Evolutionary conservation across 148 eudicot genomes (phyloP).

Genomic region (Rhododendron ovatum): DNA sequence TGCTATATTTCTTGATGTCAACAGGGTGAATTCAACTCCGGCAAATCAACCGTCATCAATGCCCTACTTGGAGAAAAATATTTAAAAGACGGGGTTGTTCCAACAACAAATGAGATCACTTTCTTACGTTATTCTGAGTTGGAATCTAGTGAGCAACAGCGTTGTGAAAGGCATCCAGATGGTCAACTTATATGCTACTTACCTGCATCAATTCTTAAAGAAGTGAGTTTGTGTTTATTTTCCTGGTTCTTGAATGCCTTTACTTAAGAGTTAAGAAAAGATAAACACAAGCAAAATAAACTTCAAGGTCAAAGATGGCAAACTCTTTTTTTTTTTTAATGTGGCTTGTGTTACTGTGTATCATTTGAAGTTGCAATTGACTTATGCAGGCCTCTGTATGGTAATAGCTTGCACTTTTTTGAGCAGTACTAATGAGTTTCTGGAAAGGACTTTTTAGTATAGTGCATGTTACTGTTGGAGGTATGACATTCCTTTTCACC

Average conservation of each 20-base stretch:
- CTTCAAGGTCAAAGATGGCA: background rate
- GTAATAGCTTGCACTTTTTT: background rate
- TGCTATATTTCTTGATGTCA: conserved; percentile 12
- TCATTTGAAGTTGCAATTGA: background rate
- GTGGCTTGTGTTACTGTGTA: background rate
- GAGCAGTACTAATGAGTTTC: background rate
- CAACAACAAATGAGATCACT: conserved; percentile 97
- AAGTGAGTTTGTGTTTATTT: conserved; percentile 40
- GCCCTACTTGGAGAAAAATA: conserved; percentile 85
- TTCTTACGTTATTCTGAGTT: conserved; percentile 71
- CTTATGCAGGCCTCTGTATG: background rate
- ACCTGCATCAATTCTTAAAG: conserved; percentile 77
- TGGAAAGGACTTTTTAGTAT: background rate
- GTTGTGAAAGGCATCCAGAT: conserved; percentile 82
- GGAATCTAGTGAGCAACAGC: conserved; percentile 52
- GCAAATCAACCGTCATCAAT: conserved; percentile 92
- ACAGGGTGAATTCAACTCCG: conserved; percentile 97
- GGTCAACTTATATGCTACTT: conserved; percentile 81
- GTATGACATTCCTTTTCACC: background rate
- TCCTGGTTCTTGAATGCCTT: background rate
- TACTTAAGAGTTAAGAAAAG: background rate
- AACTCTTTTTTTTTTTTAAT: background rate
- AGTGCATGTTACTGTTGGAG: background rate
- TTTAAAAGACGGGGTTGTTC: conserved; percentile 88
- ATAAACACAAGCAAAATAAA: background rate